These are phyloP conservation scores for Dillenia suffruticosa DNA, from an alignment of 164 flowering plant species.

Conservation along the genomic window DNA sequence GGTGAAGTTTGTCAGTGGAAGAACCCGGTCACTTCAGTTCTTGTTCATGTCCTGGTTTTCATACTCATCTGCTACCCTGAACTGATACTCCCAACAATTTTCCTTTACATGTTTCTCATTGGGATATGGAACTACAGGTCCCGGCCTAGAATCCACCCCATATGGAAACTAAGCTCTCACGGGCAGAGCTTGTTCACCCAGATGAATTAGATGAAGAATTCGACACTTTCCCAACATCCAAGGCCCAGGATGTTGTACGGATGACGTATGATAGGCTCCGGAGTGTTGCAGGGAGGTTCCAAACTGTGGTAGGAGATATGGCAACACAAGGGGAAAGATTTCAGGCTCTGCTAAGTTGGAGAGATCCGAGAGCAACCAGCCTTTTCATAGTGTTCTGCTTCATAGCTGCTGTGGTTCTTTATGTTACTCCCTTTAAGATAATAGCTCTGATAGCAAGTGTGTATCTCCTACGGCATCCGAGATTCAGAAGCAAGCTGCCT, in stretches of 20 bases:
- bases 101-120: slow-evolving; percentile 70
- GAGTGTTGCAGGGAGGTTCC: slow-evolving; percentile 70
- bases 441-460: slow-evolving; percentile 37
- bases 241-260: slow-evolving; percentile 36
- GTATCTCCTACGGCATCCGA: slow-evolving; percentile 48
- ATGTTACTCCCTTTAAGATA: slow-evolving; percentile 43
- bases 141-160: slow-evolving; percentile 65
- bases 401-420: slow-evolving; percentile 42
- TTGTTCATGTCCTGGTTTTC: slow-evolving; percentile 55
- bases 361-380: slow-evolving; percentile 67
- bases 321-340: slow-evolving; percentile 68
- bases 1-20: slow-evolving; percentile 67
- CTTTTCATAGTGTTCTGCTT: slow-evolving; percentile 53
- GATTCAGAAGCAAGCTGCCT: slow-evolving; percentile 58
- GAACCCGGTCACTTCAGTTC: slow-evolving; percentile 57
- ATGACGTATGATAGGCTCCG: slow-evolving; percentile 74
- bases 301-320: slow-evolving; percentile 61
- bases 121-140: slow-evolving; percentile 73
- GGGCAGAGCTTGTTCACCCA: slow-evolving; percentile 65
- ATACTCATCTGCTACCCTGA: slow-evolving; percentile 70
- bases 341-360: slow-evolving; percentile 57
- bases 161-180: slow-evolving; percentile 66
- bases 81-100: slow-evolving; percentile 60
- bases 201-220: slow-evolving; percentile 67
- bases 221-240: slow-evolving; percentile 59